phyloP scores from a whole-genome alignment of 768 basidiomycete species.

The Boletus vinaceobasis region DNA sequence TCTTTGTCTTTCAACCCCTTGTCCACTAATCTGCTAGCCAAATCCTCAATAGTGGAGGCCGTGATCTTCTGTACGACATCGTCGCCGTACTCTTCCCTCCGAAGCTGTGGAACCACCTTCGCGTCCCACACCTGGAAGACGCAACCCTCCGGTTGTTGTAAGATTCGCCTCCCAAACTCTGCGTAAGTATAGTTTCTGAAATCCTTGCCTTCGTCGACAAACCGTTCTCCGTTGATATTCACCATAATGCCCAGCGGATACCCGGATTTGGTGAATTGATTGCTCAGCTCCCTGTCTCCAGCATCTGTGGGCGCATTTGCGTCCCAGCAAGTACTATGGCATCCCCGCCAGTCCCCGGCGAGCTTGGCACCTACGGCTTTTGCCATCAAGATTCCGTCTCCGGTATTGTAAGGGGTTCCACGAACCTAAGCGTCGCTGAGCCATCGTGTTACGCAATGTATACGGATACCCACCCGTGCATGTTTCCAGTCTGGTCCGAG shows the following conservation, averaged over 20 bases:
- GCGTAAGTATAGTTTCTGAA: conserved; percentile 74
- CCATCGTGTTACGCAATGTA: background rate
- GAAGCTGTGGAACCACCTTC: conserved; percentile 40
- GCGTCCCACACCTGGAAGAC: conserved; percentile 69
- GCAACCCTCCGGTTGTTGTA: conserved; percentile 53
- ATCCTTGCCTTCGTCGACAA: conserved; percentile 71
- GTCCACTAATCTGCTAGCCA: conserved; percentile 44
- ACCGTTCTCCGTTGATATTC: conserved; percentile 53
- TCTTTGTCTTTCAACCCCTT: conserved; percentile 45
- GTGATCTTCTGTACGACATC: conserved; percentile 54
- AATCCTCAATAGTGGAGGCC: conserved; percentile 44
- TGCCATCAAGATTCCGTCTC: conserved; percentile 60
- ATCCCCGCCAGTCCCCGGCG: conserved; percentile 67
- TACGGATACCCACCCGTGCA: conserved; percentile 44
- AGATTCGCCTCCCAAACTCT: conserved; percentile 58
- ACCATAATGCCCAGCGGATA: conserved; percentile 72
- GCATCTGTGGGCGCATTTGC: conserved; percentile 49
- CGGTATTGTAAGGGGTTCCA: conserved; percentile 69
- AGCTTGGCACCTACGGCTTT: conserved; percentile 48
- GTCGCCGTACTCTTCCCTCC: conserved; percentile 66
- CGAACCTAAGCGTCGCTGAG: conserved; percentile 44
- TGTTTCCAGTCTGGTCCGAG: conserved; percentile 58
- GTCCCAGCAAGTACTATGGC: conserved; percentile 73
- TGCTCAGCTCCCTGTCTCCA: conserved; percentile 58
- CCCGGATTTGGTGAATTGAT: conserved; percentile 72